Evolutionary conservation across 2,329 filamentous ascomycete species (phyloP), one percentile per base, ranked within the genome.

Genomic region (Zasmidium cellare): DNA sequence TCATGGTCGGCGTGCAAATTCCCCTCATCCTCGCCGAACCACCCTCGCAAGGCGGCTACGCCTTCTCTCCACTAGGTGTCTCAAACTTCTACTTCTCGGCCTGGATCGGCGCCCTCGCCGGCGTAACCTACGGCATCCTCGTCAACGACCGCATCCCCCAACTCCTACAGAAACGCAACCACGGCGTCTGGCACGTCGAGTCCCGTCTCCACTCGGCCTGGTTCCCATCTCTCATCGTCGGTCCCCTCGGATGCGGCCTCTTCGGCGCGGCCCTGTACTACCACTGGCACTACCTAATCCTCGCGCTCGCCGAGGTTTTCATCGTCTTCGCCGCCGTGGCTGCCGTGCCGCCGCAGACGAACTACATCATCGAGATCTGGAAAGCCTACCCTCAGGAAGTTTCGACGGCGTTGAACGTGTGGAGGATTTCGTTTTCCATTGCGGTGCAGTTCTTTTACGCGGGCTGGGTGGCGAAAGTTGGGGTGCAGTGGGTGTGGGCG

Each of bases 251-350:
- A 3, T 51, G 47, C 35, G 54, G 54, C 12, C 18, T 56, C 2
- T 51, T 56, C 23, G 47, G 54, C 12, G 54, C 54, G 2, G 54
- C 54, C 7, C 41, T 56, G 35, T 20, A 56, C 3, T 51, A 56
- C 41, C 54, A 56, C 49, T 47, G 45, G 47, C 54, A 56, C 47
- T 56, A 56, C 38, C 51, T 51, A 18, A 38, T 56, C 54, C 44
- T 56, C 11, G 54, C 54, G 2, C 18, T 51, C 14, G 54, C 23
- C 46, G 47, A 51, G 19, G 45, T 44, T n/a, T 47, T 56, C 24
- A 51, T 56, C 41, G 38, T 46, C 22, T 56, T 56, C 47, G 54
- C 54, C 3, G 54, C 47, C 6, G 47, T 51, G 22, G 47, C 41
- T 11, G 18, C 22, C 24, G 54, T 56, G 24, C 54, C 54, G 23